phyloP scores from a whole-genome alignment of 2,329 filamentous ascomycete species.

The Xylariaceae sp. region DNA sequence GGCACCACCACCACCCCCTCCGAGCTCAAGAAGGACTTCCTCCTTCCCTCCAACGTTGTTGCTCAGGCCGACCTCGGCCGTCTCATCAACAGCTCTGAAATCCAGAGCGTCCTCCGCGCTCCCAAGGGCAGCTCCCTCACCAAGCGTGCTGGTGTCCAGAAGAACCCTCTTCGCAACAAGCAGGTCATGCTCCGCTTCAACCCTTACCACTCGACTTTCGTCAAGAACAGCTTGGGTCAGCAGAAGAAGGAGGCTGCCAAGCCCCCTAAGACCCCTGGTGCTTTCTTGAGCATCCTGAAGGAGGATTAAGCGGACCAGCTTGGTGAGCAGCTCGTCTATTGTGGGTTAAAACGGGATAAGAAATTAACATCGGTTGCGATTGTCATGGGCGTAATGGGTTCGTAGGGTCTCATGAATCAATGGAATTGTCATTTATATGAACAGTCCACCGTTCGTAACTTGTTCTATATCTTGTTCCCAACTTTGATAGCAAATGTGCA shows the following conservation, averaged over 20 bases:
- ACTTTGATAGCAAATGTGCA: background rate
- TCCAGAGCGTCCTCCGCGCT: constrained; percentile 90
- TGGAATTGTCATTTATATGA: constrained; percentile 30
- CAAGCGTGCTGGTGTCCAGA: constrained; percentile 89
- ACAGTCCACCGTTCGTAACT: constrained; percentile 17
- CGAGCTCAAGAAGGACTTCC: constrained; percentile 97
- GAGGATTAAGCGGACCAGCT: constrained; percentile 32
- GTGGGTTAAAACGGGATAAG: constrained; percentile 16
- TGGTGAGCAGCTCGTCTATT: constrained; percentile 34
- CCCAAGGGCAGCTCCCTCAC: constrained; percentile 85
- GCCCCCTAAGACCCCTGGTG: constrained; percentile 40
- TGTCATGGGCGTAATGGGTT: constrained; percentile 33
- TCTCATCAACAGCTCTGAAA: constrained; percentile 98
- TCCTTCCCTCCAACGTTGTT: constrained; percentile 87
- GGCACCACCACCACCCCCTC: constrained; percentile 85
- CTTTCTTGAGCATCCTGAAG: constrained; percentile 29
- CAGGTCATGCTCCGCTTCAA: constrained; percentile 98
- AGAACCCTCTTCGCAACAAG: constrained; percentile 99
- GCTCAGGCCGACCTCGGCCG: constrained; percentile 92
- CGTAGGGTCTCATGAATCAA: constrained; percentile 33
- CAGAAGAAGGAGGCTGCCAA: constrained; percentile 59
- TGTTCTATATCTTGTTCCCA: background rate
- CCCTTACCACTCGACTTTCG: constrained; percentile 90
- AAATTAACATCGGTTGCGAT: constrained; percentile 24
- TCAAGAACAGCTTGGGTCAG: constrained; percentile 77